A percentile compares a stretch with the other conserved stretches of the same genome.
Evolutionary conservation across 805 yeast genomes (phyloP).

Genomic region (Brettanomyces nanus): DNA sequence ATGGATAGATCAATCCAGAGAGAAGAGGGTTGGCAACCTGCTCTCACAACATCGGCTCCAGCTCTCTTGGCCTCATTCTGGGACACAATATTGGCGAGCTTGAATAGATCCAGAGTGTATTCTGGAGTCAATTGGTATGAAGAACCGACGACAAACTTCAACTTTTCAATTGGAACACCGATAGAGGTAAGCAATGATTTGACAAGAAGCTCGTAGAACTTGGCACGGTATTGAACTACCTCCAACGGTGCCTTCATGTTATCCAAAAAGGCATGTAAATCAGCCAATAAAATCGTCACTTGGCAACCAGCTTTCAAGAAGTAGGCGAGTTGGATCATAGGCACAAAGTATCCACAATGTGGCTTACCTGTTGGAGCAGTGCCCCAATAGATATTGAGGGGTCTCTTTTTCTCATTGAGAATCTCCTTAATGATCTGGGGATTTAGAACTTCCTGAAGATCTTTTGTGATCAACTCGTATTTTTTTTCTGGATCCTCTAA

Average conservation of each 20-base stretch:
- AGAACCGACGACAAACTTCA: slow-evolving; percentile 79
- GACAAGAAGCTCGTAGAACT: slow-evolving; percentile 76
- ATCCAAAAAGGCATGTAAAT: slow-evolving; percentile 92
- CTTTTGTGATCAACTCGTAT: slow-evolving; percentile 69
- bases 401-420: slow-evolving; percentile 72
- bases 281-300: slow-evolving; percentile 86
- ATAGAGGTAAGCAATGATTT: slow-evolving; percentile 81
- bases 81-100: slow-evolving; percentile 72
- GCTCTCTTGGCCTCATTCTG: slow-evolving; percentile 98
- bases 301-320: slow-evolving; percentile 94
- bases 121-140: slow-evolving; percentile 75
- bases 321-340: slow-evolving; percentile 94
- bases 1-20: slow-evolving; percentile 90
- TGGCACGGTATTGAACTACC: slow-evolving; percentile 80
- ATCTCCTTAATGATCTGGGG: slow-evolving; percentile 80
- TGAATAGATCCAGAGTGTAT: slow-evolving; percentile 86
- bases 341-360: slow-evolving; percentile 97
- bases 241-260: slow-evolving; percentile 98
- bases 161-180: slow-evolving; percentile 85
- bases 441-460: slow-evolving; percentile 87
- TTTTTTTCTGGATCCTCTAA: slow-evolving; percentile 50
- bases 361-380: slow-evolving; percentile 99
- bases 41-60: slow-evolving; percentile 98
- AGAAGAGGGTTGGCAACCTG: slow-evolving; percentile 92
- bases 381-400: slow-evolving; percentile 93